Base-by-base conservation (phyloP, 2,329 filamentous ascomycete species). In the Fusarium torulosum region DNA sequence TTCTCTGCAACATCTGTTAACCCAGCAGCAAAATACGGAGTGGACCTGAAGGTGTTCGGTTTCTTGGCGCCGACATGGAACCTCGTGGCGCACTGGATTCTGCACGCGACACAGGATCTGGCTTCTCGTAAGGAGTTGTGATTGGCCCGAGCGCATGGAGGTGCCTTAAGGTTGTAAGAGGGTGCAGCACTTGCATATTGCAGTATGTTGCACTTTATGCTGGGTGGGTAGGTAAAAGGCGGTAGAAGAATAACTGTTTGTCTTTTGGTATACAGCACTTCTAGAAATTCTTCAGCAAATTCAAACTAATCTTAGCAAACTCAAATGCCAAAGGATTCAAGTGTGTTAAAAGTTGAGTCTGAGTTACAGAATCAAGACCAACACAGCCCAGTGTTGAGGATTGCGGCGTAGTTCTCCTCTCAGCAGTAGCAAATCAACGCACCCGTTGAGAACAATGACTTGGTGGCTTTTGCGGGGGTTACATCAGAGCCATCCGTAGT, bases 41-140 rank as follows among this genome's bases (percentile, higher is more conserved):
- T 69, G 65, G 65, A 66, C 29, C 57, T 66, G 27, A 46, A 40
- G 51, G 33, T 42, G 21, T 44, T 62, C 31, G 44, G 59, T 17
- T 35, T 53, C 49, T 59, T 53, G 63, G 47, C 52, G 50, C 42
- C 37, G 33, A 52, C 45, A 61, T 50, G 65, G 55, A 52, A 58
- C 47, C 59, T 52, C 37, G 55, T 68, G 65, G 65, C 60, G 60
- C 41, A 50, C 55, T 51, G 60, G 27, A 59, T 53, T 53, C 65
- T 64, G 65, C 65, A 68, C 65, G 65, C 65, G 65, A 68, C 66
- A 69, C 66, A 52, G 40, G 35, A 43, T 57, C 56, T 44, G 19
- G 45, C 21, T n/a, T 31, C 49, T 50, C 45, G 29, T 11, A 53
- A 38, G 35, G 20, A 44, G 47, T 17, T 27, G 29, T 63, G 55